A percentile compares a stretch with the other conserved stretches of the same genome.
Evolutionary conservation across 176 grass and related monocot genomes (phyloP).

Genomic region (Zoysia japonica): DNA sequence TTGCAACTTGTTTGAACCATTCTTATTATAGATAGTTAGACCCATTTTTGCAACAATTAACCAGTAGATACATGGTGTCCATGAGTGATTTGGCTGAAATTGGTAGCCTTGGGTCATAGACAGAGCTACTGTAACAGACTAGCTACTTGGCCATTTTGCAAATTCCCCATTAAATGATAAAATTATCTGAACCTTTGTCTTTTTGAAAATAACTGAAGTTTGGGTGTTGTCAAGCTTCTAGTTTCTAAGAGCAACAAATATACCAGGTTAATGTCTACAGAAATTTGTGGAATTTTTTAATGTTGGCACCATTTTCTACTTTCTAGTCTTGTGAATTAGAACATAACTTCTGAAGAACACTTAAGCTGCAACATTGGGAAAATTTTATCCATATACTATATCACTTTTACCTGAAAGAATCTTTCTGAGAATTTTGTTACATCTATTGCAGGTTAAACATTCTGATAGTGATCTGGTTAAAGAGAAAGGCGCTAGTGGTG

Average conservation of each 20-base stretch:
- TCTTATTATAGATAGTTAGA: not conserved
- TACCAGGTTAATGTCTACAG: slow-evolving; percentile 17
- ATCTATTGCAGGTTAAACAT: slow-evolving; percentile 50
- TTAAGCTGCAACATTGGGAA: not conserved
- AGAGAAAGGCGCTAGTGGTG: slow-evolving; percentile 45
- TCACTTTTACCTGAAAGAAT: not conserved
- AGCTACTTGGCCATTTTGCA: not conserved
- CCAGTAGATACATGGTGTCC: not conserved
- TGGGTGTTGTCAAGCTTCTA: slow-evolving; percentile 29
- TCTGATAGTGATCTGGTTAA: slow-evolving; percentile 61
- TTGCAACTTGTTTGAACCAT: not conserved
- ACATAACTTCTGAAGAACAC: not conserved
- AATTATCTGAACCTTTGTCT: not conserved
- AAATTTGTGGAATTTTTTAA: not conserved
- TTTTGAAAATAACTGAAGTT: not conserved
- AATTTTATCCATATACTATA: not conserved
- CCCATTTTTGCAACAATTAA: slow-evolving; percentile 8
- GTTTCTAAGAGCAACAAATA: slow-evolving; percentile 25
- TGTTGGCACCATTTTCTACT: slow-evolving; percentile 20
- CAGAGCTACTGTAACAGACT: not conserved
- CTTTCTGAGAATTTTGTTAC: not conserved
- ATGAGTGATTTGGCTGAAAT: slow-evolving; percentile 26
- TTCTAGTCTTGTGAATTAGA: not conserved
- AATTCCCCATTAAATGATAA: too few relatives aligned
- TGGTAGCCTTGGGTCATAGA: slow-evolving; percentile 4